phyloP scores from a whole-genome alignment of 2,329 filamentous ascomycete species.

The Pyrenophora graminea region DNA sequence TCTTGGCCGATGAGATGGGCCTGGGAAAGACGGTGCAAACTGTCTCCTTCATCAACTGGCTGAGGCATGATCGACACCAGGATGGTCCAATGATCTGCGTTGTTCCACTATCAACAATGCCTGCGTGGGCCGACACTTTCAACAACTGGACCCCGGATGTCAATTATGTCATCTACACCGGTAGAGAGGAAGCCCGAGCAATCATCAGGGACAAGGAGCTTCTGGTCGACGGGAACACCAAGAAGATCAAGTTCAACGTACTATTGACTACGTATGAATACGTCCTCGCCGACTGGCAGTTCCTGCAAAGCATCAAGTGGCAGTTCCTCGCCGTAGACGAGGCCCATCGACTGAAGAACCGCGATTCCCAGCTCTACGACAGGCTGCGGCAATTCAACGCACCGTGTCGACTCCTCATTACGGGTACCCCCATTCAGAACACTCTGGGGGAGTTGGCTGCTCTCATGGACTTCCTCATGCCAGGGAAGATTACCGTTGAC shows the following conservation, averaged over 20 bases:
- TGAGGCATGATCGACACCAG: constrained; percentile 85
- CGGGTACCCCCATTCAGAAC: constrained; percentile 96
- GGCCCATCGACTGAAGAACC: constrained; percentile 94
- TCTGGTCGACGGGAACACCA: constrained; percentile 80
- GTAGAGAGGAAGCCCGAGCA: constrained; percentile 80
- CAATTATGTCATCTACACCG: constrained; percentile 96
- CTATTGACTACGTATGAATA: constrained; percentile 97
- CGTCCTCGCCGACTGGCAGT: constrained; percentile 81
- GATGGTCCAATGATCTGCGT: constrained; percentile 96
- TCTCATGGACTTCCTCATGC: constrained; percentile 93
- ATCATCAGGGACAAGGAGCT: constrained; percentile 92
- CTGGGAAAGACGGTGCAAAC: constrained; percentile 98
- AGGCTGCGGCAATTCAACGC: constrained; percentile 85
- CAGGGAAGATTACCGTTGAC: constrained; percentile 89
- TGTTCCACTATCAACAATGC: constrained; percentile 96
- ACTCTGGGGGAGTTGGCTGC: constrained; percentile 91
- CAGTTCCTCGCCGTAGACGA: constrained; percentile 96
- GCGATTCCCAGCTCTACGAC: constrained; percentile 88
- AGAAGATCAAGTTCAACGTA: constrained; percentile 95
- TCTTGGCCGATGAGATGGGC: constrained; percentile 98
- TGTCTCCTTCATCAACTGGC: constrained; percentile 95
- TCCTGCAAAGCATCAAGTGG: constrained; percentile 92
- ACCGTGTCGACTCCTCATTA: constrained; percentile 89
- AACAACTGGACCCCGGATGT: constrained; percentile 94
- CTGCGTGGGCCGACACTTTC: constrained; percentile 97